These are phyloP conservation scores for Peronosclerospora sorghi DNA, from an alignment of 352 stramenopile species.

Conservation along the genomic window DNA sequence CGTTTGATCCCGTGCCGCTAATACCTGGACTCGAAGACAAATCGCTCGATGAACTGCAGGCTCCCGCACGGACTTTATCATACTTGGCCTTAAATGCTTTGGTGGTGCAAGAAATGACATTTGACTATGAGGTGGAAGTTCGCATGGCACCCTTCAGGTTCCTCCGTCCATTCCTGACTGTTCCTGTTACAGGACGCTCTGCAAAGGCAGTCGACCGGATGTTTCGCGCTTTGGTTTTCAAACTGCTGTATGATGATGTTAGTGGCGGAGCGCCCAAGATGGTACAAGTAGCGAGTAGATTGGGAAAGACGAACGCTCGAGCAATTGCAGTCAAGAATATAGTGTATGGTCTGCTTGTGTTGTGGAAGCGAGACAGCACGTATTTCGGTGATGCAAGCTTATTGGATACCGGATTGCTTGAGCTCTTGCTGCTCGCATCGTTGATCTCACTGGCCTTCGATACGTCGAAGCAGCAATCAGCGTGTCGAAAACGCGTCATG, in stretches of 20 bases:
- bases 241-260: conserved; percentile 29
- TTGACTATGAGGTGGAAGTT: conserved; percentile 15
- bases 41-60: conserved; percentile 29
- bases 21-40: conserved; percentile 16
- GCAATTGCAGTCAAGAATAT: conserved; percentile 32
- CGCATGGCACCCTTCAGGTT: conserved; percentile 14
- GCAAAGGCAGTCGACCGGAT: conserved; percentile 25
- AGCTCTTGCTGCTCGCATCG: conserved; percentile 49
- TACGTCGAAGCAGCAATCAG: conserved; percentile 15
- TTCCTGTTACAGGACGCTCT: conserved; percentile 19
- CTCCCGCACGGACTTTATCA: conserved; percentile 26
- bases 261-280: conserved; percentile 17
- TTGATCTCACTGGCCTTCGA: conserved; percentile 31
- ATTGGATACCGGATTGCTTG: conserved; percentile 28
- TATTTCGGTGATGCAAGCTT: conserved; percentile 21
- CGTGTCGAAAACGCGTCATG: conserved; percentile 1
- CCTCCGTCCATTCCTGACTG: conserved; percentile 24
- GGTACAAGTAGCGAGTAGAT: conserved; percentile 13
- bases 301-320: conserved; percentile 31
- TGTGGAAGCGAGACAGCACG: conserved; percentile 36
- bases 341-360: conserved; percentile 39
- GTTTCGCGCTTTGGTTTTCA: conserved; percentile 37
- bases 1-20: conserved; percentile 40
- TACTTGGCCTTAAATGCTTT: conserved; percentile 42
- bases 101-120: conserved; percentile 30